Conservation (phyloP, 768 basidiomycete genomes). For the Suillus decipiens region DNA sequence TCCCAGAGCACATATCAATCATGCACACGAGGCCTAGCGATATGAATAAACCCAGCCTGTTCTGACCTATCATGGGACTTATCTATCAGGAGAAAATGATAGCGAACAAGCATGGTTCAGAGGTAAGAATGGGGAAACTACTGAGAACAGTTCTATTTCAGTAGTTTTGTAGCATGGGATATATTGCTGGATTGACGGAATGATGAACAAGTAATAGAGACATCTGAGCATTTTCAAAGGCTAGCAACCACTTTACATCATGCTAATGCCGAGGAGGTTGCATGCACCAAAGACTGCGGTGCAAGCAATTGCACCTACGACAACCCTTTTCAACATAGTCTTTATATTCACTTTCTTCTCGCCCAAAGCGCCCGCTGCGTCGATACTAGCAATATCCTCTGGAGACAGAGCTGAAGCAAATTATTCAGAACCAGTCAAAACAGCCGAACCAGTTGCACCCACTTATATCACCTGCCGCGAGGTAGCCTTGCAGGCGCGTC, state of each 20-base stretch:
- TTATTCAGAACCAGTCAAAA: neutral
- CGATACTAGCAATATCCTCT: conserved; percentile 53
- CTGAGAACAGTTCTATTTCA: neutral
- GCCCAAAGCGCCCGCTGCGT: conserved; percentile 47
- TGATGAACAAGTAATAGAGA: conserved; percentile 1
- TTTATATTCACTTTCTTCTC: neutral
- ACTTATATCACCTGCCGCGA: conserved; percentile 68
- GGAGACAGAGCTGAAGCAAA: conserved; percentile 34
- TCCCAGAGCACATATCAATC: neutral
- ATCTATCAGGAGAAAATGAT: neutral
- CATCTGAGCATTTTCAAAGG: neutral
- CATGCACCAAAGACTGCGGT: conserved; percentile 4
- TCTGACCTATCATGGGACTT: neutral
- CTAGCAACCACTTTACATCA: conserved; percentile 1
- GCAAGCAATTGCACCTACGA: conserved; percentile 3
- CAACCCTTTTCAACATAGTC: conserved; percentile 3
- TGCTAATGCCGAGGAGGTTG: conserved; percentile 1
- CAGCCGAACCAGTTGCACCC: conserved; percentile 16
- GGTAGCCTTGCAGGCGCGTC: conserved; percentile 64
- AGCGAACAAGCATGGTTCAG: neutral
- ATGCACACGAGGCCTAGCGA: neutral
- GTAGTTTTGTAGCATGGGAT: neutral
- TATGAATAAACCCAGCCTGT: neutral
- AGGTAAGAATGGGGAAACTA: neutral
- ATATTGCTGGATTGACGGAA: neutral